A percentile compares a stretch with the other conserved stretches of the same genome.
Evolutionary conservation across 2,329 filamentous ascomycete genomes (phyloP).

Genomic region (Pseudogymnoascus sp.): DNA sequence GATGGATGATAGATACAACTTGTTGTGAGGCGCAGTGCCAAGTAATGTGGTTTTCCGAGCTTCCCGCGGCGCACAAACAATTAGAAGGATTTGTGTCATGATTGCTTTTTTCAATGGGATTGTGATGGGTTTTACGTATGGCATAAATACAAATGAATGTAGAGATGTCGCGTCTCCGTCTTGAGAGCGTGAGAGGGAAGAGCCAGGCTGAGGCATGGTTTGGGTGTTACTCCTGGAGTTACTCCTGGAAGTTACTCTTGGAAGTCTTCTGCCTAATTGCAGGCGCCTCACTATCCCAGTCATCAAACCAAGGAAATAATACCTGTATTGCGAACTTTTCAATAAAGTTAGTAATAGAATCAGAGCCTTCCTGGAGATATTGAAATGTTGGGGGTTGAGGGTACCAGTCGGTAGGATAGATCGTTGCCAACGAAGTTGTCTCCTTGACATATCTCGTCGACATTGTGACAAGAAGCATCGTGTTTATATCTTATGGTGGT

Average conservation of each 20-base stretch:
- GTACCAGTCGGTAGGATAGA: not conserved
- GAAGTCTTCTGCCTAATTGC: not conserved
- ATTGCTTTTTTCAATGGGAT: not conserved
- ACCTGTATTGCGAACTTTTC: not conserved
- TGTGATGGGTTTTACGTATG: not conserved
- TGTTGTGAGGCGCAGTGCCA: not conserved
- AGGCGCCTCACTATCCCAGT: not conserved
- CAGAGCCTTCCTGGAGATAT: not conserved
- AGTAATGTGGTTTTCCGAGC: not conserved
- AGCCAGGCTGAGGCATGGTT: not conserved
- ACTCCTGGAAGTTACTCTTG: not conserved
- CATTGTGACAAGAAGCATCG: not conserved
- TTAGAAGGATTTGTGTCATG: not conserved
- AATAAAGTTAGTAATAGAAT: not conserved
- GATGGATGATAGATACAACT: not conserved
- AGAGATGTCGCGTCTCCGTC: not conserved
- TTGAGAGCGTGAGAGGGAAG: not conserved
- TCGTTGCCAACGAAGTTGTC: not conserved
- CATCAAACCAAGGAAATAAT: not conserved
- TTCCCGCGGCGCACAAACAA: slow-evolving; percentile 1
- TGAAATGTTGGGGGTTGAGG: not conserved
- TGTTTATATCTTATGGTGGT: not conserved
- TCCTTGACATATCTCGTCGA: not conserved
- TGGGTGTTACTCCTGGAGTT: not conserved
- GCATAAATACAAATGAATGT: not conserved